These are phyloP conservation scores for Tetradesmus obliquus DNA, from an alignment of 139 green algal species.

Conservation along the genomic window DNA sequence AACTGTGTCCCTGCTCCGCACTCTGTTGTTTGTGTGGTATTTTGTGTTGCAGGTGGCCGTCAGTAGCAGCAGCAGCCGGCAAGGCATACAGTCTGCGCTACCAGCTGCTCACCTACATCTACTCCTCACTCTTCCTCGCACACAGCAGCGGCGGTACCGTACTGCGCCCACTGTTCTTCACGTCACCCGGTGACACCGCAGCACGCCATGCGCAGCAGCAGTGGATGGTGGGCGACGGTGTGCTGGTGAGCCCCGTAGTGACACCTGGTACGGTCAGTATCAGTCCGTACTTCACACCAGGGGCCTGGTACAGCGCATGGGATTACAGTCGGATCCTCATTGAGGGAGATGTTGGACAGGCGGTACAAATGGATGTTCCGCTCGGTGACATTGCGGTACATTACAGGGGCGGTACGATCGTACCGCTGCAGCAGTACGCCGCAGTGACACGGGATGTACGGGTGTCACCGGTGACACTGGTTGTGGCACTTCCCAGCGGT, in stretches of 20 bases:
- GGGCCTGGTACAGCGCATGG: conserved; percentile 58
- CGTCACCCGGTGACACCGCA: not conserved
- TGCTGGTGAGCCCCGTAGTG: conserved; percentile 78
- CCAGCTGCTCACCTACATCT: conserved; percentile 77
- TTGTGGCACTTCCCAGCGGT: conserved; percentile 46
- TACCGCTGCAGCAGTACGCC: conserved; percentile 56
- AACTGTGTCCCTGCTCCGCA: too few relatives aligned
- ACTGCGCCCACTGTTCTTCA: conserved; percentile 70
- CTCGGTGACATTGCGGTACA: conserved; percentile 60
- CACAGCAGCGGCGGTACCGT: conserved; percentile 63
- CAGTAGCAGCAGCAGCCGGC: conserved; percentile 14
- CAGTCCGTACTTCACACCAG: conserved; percentile 71
- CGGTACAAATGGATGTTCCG: conserved; percentile 45
- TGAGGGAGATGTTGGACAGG: not conserved
- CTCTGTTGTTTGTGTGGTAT: conserved; percentile 40
- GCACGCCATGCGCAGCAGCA: conserved; percentile 45
- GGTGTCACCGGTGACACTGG: conserved; percentile 50
- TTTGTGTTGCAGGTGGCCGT: conserved; percentile 57
- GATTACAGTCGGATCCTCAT: not conserved
- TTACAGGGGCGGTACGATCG: conserved; percentile 52
- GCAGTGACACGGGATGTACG: conserved; percentile 49
- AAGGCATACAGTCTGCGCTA: conserved; percentile 54
- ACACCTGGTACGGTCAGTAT: conserved; percentile 48
- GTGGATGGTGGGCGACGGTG: conserved; percentile 71
- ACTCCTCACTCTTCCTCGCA: conserved; percentile 60